Evolutionary conservation across 331 rosid species (phyloP).

Genomic region (Cydonia oblonga): DNA sequence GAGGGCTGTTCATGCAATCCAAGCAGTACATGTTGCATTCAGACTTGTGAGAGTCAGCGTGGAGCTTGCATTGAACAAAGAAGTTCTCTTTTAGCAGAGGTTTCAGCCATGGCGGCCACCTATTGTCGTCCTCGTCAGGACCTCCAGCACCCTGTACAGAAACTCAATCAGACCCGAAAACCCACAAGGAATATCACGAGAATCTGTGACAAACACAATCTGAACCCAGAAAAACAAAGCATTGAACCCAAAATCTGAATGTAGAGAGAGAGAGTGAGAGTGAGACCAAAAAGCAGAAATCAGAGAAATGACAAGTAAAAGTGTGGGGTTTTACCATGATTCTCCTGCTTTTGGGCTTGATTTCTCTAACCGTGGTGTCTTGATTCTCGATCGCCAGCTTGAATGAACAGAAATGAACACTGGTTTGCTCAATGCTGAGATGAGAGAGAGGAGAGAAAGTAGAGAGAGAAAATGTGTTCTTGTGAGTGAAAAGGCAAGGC

Average conservation of each 20-base stretch:
- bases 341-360: slow-evolving; percentile 87
- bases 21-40: slow-evolving; percentile 97
- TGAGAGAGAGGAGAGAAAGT: neutral
- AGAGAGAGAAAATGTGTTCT: neutral
- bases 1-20: slow-evolving; percentile 87
- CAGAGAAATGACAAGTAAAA: neutral
- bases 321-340: slow-evolving; percentile 49
- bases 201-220: neutral
- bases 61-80: slow-evolving; percentile 89
- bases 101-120: slow-evolving; percentile 99
- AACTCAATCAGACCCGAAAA: neutral
- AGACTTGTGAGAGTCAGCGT: slow-evolving; percentile 87
- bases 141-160: slow-evolving; percentile 78
- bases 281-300: neutral
- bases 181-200: neutral
- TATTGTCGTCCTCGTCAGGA: slow-evolving; percentile 71
- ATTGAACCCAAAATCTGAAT: neutral
- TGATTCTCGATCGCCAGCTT: slow-evolving; percentile 88
- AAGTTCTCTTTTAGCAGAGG: slow-evolving; percentile 73
- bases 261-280: neutral
- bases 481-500: neutral
- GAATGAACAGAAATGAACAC: slow-evolving; percentile 1
- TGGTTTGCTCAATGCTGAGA: slow-evolving; percentile 1
- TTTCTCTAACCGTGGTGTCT: slow-evolving; percentile 63
- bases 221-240: neutral